Base-by-base conservation (phyloP, 2,329 filamentous ascomycete species). In the Aspergillus unguis region DNA sequence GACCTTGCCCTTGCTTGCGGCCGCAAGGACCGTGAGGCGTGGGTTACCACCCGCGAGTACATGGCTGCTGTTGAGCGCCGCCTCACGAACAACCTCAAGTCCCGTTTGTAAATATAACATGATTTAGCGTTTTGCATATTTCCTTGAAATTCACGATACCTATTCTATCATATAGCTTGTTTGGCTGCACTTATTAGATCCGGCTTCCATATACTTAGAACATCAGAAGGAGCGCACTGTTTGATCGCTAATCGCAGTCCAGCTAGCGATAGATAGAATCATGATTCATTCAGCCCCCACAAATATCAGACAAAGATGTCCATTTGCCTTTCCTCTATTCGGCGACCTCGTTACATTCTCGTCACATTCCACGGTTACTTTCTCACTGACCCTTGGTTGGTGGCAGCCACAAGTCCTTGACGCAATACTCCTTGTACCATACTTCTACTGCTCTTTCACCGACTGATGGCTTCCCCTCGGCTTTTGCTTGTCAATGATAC, bases 1-100 rank as follows among this genome's bases (percentile, higher is more conserved):
- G 94, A 99, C 75, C 77, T 99, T 65, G 94, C 94, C n/a, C 83
- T 97, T 54, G 88, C 92, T 44, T 94, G 89, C 72, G 94, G 94
- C 66, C 92, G 92, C 81, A 91, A 87, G 65, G 86, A 83, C 57
- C 84, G 89, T 62, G 84, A 84, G 65, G 86, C 90, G 69, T 97
- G 92, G 77, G 94, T 95, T 63, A 96, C 91, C 48, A 97, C 92
- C 53, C 83, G 80, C 63, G 88, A 95, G 78, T 99, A 97, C 79
- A 78, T 99, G 69, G 84, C 88, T 68, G 92, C 92, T 37, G 92
- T 97, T 46, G 92, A 97, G 85, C 86, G 84, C 75, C 81, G 91
- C 68, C 81, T 99, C 77, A 92, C 92, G 84, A 77, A 78, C 59
- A 84, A 84, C 63, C 78, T 96, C 44, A 69, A 68, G 63, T 56